Base-by-base conservation (phyloP, 768 basidiomycete species). In the Mycena filopes region DNA sequence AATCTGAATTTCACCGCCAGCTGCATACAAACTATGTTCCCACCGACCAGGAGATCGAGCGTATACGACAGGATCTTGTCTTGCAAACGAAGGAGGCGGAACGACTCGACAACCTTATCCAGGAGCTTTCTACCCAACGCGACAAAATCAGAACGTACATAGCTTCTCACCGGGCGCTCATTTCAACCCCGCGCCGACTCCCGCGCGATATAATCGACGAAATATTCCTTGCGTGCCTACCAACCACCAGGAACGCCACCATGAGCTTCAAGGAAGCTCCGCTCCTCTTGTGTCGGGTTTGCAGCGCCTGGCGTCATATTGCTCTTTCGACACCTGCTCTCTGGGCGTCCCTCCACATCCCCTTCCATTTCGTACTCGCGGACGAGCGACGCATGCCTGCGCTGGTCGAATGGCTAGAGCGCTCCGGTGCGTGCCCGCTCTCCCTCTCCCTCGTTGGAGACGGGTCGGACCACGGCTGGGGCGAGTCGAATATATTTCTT, bases 191-290 rank as follows among this genome's bases (percentile, higher is more conserved):
- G 18, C 54, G 62, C 15, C 62, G 62, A 1, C n/a, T 64, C 12
- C 62, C 62, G 11, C 33, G 9, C 25, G 45, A 64, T 25, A 18
- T 57, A 15, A n/a, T 61, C 2, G 10, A 49, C 33, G 50, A 40
- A 21, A 61, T 61, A n/a, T 61, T 61, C 26, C 4, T 56, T 33
- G 62, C 62, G 4, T 64, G 55, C 40, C 45, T 64, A 16, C 55
- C 51, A 1, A 40, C 21, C 29, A 45, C 33, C 16, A 13, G 6
- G 16, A 42, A 58, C 41, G 55, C 48, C 5, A 33, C 40, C 21
- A 53, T 58, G 48, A 55, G 56, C 25, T 25, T 23, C 3, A 21
- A 43, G 21, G 56, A 57, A 33, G 63, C 55, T 2, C 63, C 63
- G 0, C 13, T 55, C n/a, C 20, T 58, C 15, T n/a, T 65, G 4